These are phyloP conservation scores for Ophiostoma populinum DNA, from an alignment of 2,329 filamentous ascomycete species.

Conservation along the genomic window DNA sequence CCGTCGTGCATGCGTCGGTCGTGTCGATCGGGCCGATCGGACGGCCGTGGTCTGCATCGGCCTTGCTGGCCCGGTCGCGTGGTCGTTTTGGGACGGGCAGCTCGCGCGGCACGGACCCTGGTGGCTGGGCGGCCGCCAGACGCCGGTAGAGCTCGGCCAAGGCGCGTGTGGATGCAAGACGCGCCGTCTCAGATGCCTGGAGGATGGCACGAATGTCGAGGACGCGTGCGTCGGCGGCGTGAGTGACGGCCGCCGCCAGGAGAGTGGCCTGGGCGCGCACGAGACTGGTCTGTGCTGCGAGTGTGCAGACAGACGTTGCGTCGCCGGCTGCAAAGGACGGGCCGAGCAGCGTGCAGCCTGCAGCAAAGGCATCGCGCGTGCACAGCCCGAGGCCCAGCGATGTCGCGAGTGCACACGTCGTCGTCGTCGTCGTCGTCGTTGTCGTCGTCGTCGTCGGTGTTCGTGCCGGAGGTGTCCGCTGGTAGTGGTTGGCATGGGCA, in stretches of 20 bases:
- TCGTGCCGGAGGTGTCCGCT: too few relatives aligned
- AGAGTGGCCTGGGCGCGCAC: constrained; percentile 16
- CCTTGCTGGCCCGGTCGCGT: too few relatives aligned
- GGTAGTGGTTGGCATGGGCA: constrained; percentile 19
- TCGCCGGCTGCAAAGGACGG: constrained; percentile 20
- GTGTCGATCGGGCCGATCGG: too few relatives aligned
- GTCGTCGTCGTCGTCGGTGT: constrained; percentile 7
- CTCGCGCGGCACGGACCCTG: constrained; percentile 15
- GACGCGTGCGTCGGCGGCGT: constrained; percentile 9
- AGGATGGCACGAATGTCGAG: constrained; percentile 20
- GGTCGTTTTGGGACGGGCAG: constrained; percentile 13
- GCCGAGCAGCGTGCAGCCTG: constrained; percentile 19
- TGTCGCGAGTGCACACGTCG: constrained; percentile 18
- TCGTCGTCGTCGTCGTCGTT: background rate
- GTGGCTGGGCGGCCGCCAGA: constrained; percentile 14
- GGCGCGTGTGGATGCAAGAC: constrained; percentile 17
- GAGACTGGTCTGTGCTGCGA: constrained; percentile 15
- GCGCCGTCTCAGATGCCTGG: constrained; percentile 19
- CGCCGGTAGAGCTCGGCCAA: constrained; percentile 21
- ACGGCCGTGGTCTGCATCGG: constrained; percentile 6
- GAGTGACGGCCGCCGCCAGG: constrained; percentile 12
- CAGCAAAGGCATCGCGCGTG: constrained; percentile 18
- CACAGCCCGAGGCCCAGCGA: constrained; percentile 18
- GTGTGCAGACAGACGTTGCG: constrained; percentile 17
- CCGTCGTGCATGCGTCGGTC: constrained; percentile 14